These are phyloP conservation scores for Apocynum venetum DNA, from an alignment of 257 asterid genomes.

Conservation along the genomic window DNA sequence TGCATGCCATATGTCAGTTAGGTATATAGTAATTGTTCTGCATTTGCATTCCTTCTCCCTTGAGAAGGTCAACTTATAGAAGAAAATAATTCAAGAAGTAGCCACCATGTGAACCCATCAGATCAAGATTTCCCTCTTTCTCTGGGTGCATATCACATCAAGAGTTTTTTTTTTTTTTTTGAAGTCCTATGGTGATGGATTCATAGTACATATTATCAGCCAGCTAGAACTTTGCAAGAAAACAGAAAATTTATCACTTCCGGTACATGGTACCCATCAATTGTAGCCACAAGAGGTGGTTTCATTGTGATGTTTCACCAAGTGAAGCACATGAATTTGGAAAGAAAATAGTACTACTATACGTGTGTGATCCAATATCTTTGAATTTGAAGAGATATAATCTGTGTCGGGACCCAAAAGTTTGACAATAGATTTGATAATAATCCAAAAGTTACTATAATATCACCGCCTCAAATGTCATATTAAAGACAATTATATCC, in stretches of 20 bases:
- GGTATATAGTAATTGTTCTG: not conserved
- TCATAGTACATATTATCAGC: not conserved
- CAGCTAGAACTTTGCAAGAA: slow-evolving; percentile 11
- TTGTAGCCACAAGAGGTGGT: not conserved
- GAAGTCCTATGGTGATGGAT: not conserved
- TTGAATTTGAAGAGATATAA: slow-evolving; percentile 12
- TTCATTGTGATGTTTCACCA: slow-evolving; percentile 2
- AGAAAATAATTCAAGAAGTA: too few relatives aligned
- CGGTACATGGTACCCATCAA: not conserved
- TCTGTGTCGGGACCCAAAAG: slow-evolving; percentile 15
- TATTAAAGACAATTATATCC: not conserved
- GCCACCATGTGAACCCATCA: too few relatives aligned
- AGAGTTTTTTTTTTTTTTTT: too few relatives aligned
- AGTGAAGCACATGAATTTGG: slow-evolving; percentile 14
- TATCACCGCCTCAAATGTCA: not conserved
- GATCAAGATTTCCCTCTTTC: too few relatives aligned
- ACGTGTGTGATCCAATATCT: slow-evolving; percentile 9
- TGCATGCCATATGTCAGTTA: not conserved
- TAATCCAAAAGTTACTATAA: not conserved
- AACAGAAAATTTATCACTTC: not conserved
- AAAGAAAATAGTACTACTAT: not conserved
- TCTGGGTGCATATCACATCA: too few relatives aligned
- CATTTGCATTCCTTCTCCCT: not conserved
- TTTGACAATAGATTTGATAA: not conserved
- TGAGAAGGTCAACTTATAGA: too few relatives aligned